Evolutionary conservation across 306 rosid species (phyloP), one percentile per base, ranked within the genome.

Genomic region (Luffa aegyptiaca): DNA sequence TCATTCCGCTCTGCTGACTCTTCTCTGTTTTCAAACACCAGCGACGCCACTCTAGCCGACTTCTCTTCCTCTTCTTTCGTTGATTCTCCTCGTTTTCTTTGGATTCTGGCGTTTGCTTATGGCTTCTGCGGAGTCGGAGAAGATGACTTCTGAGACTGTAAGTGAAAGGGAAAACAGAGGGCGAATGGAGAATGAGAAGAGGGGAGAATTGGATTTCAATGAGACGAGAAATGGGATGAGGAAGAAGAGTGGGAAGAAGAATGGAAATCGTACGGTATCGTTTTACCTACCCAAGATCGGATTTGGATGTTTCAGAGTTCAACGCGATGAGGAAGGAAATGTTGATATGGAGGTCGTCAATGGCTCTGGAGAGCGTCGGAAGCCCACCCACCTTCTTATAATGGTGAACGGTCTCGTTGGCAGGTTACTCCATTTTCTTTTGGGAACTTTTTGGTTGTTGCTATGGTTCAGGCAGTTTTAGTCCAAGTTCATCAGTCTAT

Each of bases 371-470:
- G 76, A 65, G 13, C 82, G 84, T 84, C 77, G 80, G 46, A 76
- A 72, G 4, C 91, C 92, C 5, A 84, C 90, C 46, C 98, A 94
- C 75, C 83, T 92, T 71, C 80, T 94, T 83, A 78, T 94, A 45
- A 85, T 87, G 97, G 97, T 89, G 57, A 89, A 94, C 80, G 98
- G 98, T 64, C 91, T 94, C 18, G 65, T 89, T 12, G 98, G 98
- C 85, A 94, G 93, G 98, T 88, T 35, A 42, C 81, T 55, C 56
- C 55, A 46, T 14, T 18, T 61, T 13, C 59, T 56, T 55, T 3
- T 72, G 11, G 12, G 5, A 20, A 11, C 26, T 6, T 10, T 44
- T 48, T 2, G 18, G 6, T 73, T 73, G 37, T 48, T 46, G 39
- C 37, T n/a, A 45, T 4, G 55, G 44, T 44, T 11, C 36, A 42